Conservation (phyloP, 2,329 filamentous ascomycete species). For the Zarea fungicola region DNA sequence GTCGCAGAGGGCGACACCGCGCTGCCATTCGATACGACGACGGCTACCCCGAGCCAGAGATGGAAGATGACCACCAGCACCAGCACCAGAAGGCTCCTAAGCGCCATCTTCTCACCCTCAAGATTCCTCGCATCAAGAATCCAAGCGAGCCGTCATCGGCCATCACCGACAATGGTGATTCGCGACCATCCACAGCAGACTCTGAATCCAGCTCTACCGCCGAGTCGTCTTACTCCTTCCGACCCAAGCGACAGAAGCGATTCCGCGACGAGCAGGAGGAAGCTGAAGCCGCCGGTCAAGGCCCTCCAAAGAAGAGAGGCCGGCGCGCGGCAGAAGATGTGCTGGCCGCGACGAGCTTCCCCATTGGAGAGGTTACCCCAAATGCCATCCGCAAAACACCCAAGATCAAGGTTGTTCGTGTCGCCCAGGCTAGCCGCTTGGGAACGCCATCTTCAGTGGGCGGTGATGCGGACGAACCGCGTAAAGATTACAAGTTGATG, state of each 20-base stretch:
- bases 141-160: slow-evolving; percentile 32
- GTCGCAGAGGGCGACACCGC: slow-evolving; percentile 15
- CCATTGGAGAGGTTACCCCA: background rate
- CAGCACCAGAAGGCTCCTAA: slow-evolving; percentile 24
- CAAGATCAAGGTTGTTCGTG: slow-evolving; percentile 35
- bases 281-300: slow-evolving; percentile 30
- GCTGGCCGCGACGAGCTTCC: background rate
- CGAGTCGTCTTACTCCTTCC: slow-evolving; percentile 48
- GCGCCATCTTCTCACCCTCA: slow-evolving; percentile 30
- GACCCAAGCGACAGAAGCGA: slow-evolving; percentile 50
- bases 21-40: slow-evolving; percentile 9
- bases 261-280: slow-evolving; percentile 46
- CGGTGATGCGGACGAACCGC: slow-evolving; percentile 34
- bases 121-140: slow-evolving; percentile 38
- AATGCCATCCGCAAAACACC: slow-evolving; percentile 27
- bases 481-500: slow-evolving; percentile 56
- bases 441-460: slow-evolving; percentile 24
- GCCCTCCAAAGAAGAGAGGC: slow-evolving; percentile 34
- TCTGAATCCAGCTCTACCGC: slow-evolving; percentile 46
- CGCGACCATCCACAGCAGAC: slow-evolving; percentile 47
- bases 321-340: slow-evolving; percentile 16
- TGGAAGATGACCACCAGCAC: slow-evolving; percentile 21
- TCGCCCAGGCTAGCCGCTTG: slow-evolving; percentile 23
- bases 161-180: slow-evolving; percentile 39
- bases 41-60: slow-evolving; percentile 12